phyloP scores from a whole-genome alignment of 257 asterid species.

The Petunia secreta region DNA sequence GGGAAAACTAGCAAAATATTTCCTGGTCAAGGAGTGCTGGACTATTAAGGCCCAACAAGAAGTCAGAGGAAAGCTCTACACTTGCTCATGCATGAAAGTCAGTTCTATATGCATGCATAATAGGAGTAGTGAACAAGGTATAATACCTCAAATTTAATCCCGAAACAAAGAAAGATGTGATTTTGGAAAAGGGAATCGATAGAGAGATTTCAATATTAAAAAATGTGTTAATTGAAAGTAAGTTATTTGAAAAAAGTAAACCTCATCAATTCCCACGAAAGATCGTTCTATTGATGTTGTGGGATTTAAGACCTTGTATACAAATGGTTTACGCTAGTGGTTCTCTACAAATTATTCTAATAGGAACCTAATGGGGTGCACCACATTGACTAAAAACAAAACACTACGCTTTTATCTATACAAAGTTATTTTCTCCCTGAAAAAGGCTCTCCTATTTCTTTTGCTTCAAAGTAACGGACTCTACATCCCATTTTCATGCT shows the following conservation, averaged over 20 bases:
- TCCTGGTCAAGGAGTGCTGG: too few species aligned
- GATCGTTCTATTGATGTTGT: not conserved
- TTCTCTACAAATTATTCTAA: not conserved
- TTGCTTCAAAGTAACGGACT: not conserved
- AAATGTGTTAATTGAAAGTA: not conserved
- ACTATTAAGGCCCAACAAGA: too few species aligned
- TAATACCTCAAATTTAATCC: too few species aligned
- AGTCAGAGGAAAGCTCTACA: too few species aligned
- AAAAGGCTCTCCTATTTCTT: not conserved
- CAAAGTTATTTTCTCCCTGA: not conserved
- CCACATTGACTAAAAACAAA: slow-evolving; percentile 1
- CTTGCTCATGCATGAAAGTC: too few species aligned
- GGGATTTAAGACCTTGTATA: not conserved
- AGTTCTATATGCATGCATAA: too few species aligned
- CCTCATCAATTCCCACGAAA: not conserved
- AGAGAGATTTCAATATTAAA: too few species aligned
- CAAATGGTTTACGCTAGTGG: not conserved
- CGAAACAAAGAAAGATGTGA: too few species aligned
- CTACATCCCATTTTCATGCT: not conserved
- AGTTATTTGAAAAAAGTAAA: not conserved
- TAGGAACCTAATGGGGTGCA: not conserved
- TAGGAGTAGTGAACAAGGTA: too few species aligned
- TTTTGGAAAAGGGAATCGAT: too few species aligned
- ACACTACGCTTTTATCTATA: not conserved
- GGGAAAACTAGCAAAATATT: too few species aligned